These are phyloP conservation scores for Vanrija humicola DNA, from an alignment of 1,284 basidiomycete species.

Conservation along the genomic window DNA sequence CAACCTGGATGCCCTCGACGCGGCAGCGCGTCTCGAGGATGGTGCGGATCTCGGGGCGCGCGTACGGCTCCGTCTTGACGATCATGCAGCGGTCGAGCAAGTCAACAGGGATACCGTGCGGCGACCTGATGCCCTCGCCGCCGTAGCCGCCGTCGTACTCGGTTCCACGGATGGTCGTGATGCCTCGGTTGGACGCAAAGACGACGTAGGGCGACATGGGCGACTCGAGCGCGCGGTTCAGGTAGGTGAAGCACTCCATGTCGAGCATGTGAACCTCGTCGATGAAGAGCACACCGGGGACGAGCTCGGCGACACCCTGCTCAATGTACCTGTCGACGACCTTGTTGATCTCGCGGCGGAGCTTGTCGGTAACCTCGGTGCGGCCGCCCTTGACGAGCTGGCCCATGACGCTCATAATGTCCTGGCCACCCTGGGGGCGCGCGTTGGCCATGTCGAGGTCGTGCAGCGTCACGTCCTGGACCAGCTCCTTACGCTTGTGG, in stretches of 20 bases:
- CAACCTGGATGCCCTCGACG: constrained; percentile 78
- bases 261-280: constrained; percentile 99
- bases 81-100: constrained; percentile 95
- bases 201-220: constrained; percentile 97
- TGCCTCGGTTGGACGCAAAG: constrained; percentile 91
- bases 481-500: constrained; percentile 94
- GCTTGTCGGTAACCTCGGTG: constrained; percentile 96
- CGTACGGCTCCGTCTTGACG: constrained; percentile 85
- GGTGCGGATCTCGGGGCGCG: constrained; percentile 76
- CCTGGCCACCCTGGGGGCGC: constrained; percentile 81
- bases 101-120: constrained; percentile 93
- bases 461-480: constrained; percentile 94
- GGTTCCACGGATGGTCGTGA: constrained; percentile 86
- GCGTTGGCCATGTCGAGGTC: constrained; percentile 97
- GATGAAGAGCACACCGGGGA: constrained; percentile 96
- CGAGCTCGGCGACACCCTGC: constrained; percentile 94
- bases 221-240: constrained; percentile 92
- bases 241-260: constrained; percentile 98
- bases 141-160: constrained; percentile 50
- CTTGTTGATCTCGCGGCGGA: constrained; percentile 92
- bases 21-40: constrained; percentile 82
- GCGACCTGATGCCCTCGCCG: constrained; percentile 73
- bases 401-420: constrained; percentile 99
- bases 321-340: constrained; percentile 98
- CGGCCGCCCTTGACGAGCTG: constrained; percentile 89